Percentiles rank a stretch among this genome's conserved stretches.
Evolutionary conservation across 441 rosid genomes (phyloP).

Genomic region (Populus tomentosa): DNA sequence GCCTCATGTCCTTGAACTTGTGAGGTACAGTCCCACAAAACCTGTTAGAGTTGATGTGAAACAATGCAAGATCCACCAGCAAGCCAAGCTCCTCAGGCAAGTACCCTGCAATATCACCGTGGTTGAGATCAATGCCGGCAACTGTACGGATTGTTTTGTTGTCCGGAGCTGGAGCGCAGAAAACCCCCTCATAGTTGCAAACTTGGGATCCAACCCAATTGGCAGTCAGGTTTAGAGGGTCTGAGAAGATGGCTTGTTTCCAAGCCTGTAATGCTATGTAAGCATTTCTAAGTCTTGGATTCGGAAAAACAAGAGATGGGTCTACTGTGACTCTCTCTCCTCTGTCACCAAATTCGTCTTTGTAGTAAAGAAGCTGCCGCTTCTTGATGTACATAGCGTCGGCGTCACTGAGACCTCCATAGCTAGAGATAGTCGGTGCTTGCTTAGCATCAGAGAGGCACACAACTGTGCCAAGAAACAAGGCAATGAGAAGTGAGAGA

Average conservation of each 20-base stretch:
- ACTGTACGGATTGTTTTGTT: slow-evolving; percentile 60
- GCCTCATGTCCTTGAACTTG: slow-evolving; percentile 45
- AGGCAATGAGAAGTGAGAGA: background rate
- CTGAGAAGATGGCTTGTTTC: slow-evolving; percentile 90
- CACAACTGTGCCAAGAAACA: slow-evolving; percentile 1
- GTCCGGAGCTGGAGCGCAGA: slow-evolving; percentile 71
- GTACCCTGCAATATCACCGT: slow-evolving; percentile 87
- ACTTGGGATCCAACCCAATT: slow-evolving; percentile 83
- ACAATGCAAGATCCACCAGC: slow-evolving; percentile 79
- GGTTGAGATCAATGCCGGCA: slow-evolving; percentile 93
- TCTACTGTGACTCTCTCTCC: slow-evolving; percentile 72
- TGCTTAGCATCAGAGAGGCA: slow-evolving; percentile 27
- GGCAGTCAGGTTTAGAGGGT: slow-evolving; percentile 58
- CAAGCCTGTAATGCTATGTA: slow-evolving; percentile 90
- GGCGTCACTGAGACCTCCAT: slow-evolving; percentile 50
- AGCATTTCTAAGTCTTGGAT: slow-evolving; percentile 57
- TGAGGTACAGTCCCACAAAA: slow-evolving; percentile 83
- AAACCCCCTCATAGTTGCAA: slow-evolving; percentile 58
- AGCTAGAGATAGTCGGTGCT: slow-evolving; percentile 25
- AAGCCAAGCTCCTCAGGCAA: slow-evolving; percentile 88
- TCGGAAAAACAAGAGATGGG: slow-evolving; percentile 70
- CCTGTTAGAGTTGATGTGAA: slow-evolving; percentile 85
- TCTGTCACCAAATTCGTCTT: slow-evolving; percentile 80
- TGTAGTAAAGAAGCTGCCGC: slow-evolving; percentile 89
- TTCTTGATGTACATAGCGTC: slow-evolving; percentile 58